Evolutionary conservation across 2,329 filamentous ascomycete species (phyloP).

Genomic region (Dendryphion nanum): DNA sequence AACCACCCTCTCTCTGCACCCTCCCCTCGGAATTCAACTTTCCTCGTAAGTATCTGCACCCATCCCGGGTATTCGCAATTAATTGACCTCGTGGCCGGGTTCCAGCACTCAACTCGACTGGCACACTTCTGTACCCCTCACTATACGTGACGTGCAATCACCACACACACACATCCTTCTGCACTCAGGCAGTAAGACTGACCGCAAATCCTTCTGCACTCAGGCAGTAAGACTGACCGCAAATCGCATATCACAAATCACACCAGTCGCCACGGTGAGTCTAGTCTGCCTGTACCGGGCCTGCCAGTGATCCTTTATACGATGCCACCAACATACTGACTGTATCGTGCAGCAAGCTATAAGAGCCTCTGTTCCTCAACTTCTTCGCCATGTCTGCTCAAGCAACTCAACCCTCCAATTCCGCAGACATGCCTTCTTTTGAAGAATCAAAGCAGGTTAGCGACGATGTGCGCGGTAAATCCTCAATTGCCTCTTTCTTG

Average conservation of each 20-base stretch:
- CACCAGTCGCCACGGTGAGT: background rate
- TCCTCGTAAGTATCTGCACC: too few relatives aligned
- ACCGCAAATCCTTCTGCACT: too few relatives aligned
- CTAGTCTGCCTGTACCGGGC: too few relatives aligned
- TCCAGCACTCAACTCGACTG: background rate
- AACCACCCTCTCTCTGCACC: too few relatives aligned
- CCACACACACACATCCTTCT: background rate
- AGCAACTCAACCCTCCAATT: constrained; percentile 1
- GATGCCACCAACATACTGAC: too few relatives aligned
- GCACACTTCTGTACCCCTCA: background rate
- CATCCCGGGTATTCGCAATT: too few relatives aligned
- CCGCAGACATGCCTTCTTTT: constrained; percentile 28
- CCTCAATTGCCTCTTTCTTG: constrained; percentile 1
- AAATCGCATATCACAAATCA: background rate
- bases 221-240: background rate
- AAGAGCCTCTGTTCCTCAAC: background rate
- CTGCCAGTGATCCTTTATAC: too few relatives aligned
- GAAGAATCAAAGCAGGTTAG: constrained; percentile 33
- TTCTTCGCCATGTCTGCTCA: constrained; percentile 2
- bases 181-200: background rate
- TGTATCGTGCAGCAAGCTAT: too few relatives aligned
- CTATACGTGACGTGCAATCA: too few relatives aligned
- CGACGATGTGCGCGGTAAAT: constrained; percentile 55
- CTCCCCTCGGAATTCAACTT: too few relatives aligned
- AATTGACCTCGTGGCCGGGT: background rate